Evolutionary conservation across 129 eudicot species (phyloP).

Genomic region (Tanacetum coccineum): DNA sequence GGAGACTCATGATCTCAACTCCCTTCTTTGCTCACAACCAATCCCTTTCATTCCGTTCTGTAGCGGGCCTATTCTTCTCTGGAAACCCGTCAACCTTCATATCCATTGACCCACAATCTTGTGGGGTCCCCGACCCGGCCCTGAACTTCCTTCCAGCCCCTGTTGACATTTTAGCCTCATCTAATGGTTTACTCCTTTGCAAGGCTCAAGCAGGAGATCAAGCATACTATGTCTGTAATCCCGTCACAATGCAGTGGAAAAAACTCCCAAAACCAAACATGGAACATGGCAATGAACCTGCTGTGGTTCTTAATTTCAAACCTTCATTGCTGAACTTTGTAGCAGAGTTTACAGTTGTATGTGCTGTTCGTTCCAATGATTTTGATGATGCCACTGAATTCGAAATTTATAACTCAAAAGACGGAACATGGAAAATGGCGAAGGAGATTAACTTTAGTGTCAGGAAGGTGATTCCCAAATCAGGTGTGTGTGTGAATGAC

Average conservation of each 20-base stretch:
- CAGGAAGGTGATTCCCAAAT: slow-evolving; percentile 20
- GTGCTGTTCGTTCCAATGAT: slow-evolving; percentile 58
- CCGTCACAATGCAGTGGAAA: slow-evolving; percentile 47
- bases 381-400: slow-evolving; percentile 60
- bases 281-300: slow-evolving; percentile 54
- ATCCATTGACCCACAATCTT: slow-evolving; percentile 41
- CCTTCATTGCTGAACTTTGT: slow-evolving; percentile 58
- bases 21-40: slow-evolving; percentile 65
- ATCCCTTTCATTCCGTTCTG: slow-evolving; percentile 30
- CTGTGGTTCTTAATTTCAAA: slow-evolving; percentile 48
- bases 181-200: slow-evolving; percentile 68
- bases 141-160: slow-evolving; percentile 56
- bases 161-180: slow-evolving; percentile 41
- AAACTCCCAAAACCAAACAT: slow-evolving; percentile 49
- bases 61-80: slow-evolving; percentile 40
- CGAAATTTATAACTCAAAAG: slow-evolving; percentile 52
- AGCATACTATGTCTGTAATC: slow-evolving; percentile 63
- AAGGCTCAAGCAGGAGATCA: slow-evolving; percentile 30
- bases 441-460: slow-evolving; percentile 49
- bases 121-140: slow-evolving; percentile 56
- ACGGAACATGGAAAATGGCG: slow-evolving; percentile 46
- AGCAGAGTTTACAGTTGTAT: slow-evolving; percentile 48
- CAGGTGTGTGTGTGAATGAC: slow-evolving; percentile 45
- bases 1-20: slow-evolving; percentile 45
- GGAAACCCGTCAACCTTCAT: slow-evolving; percentile 33